phyloP scores from a whole-genome alignment of 306 rosid genomes.

The Lathyrus sativus region DNA sequence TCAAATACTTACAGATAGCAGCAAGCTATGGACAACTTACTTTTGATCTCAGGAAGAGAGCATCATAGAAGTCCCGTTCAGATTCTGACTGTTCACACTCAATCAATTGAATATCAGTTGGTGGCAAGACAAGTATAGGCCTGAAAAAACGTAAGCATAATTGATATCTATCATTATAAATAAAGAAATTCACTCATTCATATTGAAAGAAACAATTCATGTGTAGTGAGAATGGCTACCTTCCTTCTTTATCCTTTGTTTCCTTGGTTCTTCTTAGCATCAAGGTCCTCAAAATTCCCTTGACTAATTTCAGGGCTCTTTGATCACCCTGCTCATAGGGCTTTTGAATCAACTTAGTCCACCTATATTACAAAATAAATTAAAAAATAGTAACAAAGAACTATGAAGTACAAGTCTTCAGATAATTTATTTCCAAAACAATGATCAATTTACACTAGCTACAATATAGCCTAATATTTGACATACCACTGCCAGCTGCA shows the following conservation, averaged over 20 bases:
- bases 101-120: conserved; percentile 64
- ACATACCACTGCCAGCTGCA: conserved; percentile 82
- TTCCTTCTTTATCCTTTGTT: conserved; percentile 72
- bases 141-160: conserved; percentile 46
- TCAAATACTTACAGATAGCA: conserved; percentile 1
- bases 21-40: conserved; percentile 40
- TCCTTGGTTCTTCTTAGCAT: conserved; percentile 87
- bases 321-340: conserved; percentile 75
- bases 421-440: background rate
- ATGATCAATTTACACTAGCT: background rate
- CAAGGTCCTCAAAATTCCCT: conserved; percentile 76
- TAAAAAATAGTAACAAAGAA: background rate
- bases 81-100: conserved; percentile 81
- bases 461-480: conserved; percentile 12
- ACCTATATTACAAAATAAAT: conserved; percentile 48
- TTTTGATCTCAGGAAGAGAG: conserved; percentile 76
- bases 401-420: background rate
- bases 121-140: conserved; percentile 82
- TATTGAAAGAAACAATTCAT: background rate
- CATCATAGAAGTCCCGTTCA: conserved; percentile 75
- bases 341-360: conserved; percentile 76
- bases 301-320: conserved; percentile 68
- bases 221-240: conserved; percentile 48
- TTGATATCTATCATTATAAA: conserved; percentile 5
- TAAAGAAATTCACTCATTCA: background rate